These are phyloP conservation scores for Annona cherimola DNA, from an alignment of 164 flowering plant genomes.

Conservation along the genomic window DNA sequence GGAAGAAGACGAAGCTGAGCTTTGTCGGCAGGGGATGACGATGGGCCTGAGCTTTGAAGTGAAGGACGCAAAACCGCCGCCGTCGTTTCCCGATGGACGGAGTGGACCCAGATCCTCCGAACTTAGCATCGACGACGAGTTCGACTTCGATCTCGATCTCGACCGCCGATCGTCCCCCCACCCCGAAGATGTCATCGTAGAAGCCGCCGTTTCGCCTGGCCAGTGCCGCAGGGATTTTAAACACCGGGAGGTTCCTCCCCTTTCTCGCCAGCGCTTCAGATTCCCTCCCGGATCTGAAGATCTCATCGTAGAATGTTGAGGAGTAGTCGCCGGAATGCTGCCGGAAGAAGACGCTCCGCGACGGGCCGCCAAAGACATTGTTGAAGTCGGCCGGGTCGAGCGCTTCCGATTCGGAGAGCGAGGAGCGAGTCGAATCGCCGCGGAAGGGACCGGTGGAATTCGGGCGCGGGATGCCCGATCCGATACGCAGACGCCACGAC, in stretches of 20 bases:
- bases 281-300: conserved; percentile 43
- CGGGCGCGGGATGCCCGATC: conserved; percentile 31
- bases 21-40: too few relatives aligned
- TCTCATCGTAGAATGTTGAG: conserved; percentile 43
- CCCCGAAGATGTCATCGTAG: conserved; percentile 57
- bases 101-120: too few relatives aligned
- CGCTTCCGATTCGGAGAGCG: conserved; percentile 8
- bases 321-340: conserved; percentile 35
- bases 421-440: conserved; percentile 2
- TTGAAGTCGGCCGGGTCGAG: conserved; percentile 46
- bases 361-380: conserved; percentile 96
- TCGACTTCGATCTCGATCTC: conserved; percentile 47
- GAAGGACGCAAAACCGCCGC: too few relatives aligned
- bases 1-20: too few relatives aligned
- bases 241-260: conserved; percentile 50
- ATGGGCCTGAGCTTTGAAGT: too few relatives aligned
- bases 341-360: conserved; percentile 45
- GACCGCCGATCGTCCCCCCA: conserved; percentile 36
- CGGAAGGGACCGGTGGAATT: conserved; percentile 39
- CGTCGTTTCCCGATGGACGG: too few relatives aligned
- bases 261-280: conserved; percentile 7
- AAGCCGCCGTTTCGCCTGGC: conserved; percentile 25
- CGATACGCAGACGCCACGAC: conserved; percentile 61
- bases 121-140: conserved; percentile 65
- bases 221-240: conserved; percentile 39